phyloP scores from a whole-genome alignment of 805 yeast genomes.

The Zygotorulaspora chibaensis region DNA sequence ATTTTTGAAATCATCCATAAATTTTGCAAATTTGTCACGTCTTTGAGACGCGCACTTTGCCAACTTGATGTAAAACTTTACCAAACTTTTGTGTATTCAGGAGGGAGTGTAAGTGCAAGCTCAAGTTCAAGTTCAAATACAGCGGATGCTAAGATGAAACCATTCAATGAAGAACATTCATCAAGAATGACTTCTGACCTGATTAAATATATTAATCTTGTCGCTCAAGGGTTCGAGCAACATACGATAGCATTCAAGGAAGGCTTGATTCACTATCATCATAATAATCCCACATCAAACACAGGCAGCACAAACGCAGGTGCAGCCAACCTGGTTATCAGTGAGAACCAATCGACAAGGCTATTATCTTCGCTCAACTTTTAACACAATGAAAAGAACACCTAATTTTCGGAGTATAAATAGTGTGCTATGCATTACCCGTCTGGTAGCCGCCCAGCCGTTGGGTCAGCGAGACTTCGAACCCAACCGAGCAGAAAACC shows the following conservation, averaged over 20 bases:
- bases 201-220: slow-evolving; percentile 12
- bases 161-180: slow-evolving; percentile 19
- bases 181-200: slow-evolving; percentile 12
- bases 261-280: slow-evolving; percentile 18
- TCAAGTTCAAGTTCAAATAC: background rate
- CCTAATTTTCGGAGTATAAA: background rate
- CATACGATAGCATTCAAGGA: slow-evolving; percentile 21
- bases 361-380: background rate
- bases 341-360: background rate
- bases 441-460: background rate
- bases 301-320: background rate
- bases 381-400: background rate
- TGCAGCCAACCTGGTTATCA: background rate
- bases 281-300: slow-evolving; percentile 3
- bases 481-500: background rate
- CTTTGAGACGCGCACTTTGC: slow-evolving; percentile 23
- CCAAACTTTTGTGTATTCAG: slow-evolving; percentile 6
- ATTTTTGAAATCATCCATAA: slow-evolving; percentile 31
- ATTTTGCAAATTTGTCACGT: slow-evolving; percentile 30
- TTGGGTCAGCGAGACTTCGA: background rate
- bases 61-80: slow-evolving; percentile 18
- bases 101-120: background rate
- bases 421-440: too few relatives aligned
- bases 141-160: background rate
- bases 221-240: slow-evolving; percentile 16